Evolutionary conservation across 2,329 filamentous ascomycete species (phyloP), one percentile per base, ranked within the genome.

Genomic region (Paraphoma sp.): DNA sequence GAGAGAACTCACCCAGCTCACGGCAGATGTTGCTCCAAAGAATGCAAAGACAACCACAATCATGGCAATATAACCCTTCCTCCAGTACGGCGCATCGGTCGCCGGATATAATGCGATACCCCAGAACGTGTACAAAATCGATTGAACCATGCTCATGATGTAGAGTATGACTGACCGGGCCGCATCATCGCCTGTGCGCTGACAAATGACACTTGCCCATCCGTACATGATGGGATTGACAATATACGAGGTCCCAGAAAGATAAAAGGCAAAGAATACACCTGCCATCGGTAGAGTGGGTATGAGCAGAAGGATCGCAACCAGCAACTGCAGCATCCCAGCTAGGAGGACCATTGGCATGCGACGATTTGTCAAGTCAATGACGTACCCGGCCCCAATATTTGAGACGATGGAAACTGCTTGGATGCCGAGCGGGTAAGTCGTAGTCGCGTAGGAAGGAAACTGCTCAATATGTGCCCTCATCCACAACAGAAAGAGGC

Each of bases 341-440:
- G 69, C 73, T 9, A 78, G 54, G 1, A 77, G 52, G 4, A 73
- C 74, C 69, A 78, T 77, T 1, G 75, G 74, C 9, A 75, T 63
- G 30, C 70, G 71, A 3, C 64, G 62, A 18, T 73, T 70, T 0
- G 77, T 78, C 18, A 69, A 65, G 48, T 79, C 76, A 52, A 79
- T 79, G 18, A 76, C 64, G 48, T 74, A 68, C 16, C 74, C 76
- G 23, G 75, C 75, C 2, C 71, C 60, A 11, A 78, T 69, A 44
- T 77, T 76, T 6, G 84, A 84, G 0, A 82, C 71, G 36, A 87
- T 87, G 2, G 84, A 85, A 0, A 83, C 80, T 0, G 84, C 85
- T 0, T 85, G 80, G 0, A 87, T 81, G 1, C 83, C 84, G 0
- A 84, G 82, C 0, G 84, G 84, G 47, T 86, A 86, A 61, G 85